A percentile compares a stretch with the other conserved stretches of the same genome.
Conservation (phyloP, 2,329 filamentous ascomycete species). For the Talaromyces sp. region DNA sequence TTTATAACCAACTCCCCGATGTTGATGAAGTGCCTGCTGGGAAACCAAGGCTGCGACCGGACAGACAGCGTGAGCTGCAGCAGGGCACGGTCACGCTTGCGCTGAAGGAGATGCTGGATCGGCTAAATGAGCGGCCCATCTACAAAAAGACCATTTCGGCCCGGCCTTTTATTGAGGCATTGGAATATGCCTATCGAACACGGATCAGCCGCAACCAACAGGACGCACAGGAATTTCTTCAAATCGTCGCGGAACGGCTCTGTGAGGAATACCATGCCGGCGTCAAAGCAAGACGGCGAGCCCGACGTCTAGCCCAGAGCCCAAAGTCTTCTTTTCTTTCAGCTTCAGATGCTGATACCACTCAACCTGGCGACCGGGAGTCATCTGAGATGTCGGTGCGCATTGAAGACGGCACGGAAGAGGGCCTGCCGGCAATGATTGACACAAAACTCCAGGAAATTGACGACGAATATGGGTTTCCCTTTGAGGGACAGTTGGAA, state of each 20-base stretch:
- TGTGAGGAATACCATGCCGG: conserved; percentile 93
- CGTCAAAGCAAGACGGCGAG: conserved; percentile 58
- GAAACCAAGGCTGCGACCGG: conserved; percentile 28
- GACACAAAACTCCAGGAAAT: conserved; percentile 33
- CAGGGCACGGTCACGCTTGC: conserved; percentile 77
- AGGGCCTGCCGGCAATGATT: conserved; percentile 29
- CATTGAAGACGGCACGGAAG: conserved; percentile 30
- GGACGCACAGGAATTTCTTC: conserved; percentile 94
- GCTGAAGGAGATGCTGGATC: conserved; percentile 87
- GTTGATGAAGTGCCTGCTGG: conserved; percentile 30
- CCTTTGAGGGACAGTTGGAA: conserved; percentile 84
- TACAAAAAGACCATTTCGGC: conserved; percentile 92
- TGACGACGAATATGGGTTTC: conserved; percentile 58
- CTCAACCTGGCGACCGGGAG: conserved; percentile 19
- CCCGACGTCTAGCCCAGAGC: conserved; percentile 17
- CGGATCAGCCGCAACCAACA: conserved; percentile 92
- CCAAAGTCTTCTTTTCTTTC: not conserved
- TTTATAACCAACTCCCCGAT: conserved; percentile 62
- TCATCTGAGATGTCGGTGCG: conserved; percentile 25
- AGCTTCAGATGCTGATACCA: not conserved
- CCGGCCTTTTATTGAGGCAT: conserved; percentile 70
- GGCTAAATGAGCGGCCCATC: conserved; percentile 86
- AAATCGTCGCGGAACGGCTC: conserved; percentile 85
- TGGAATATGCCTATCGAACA: conserved; percentile 83
- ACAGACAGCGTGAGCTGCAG: conserved; percentile 59